Conservation (phyloP, 2,329 filamentous ascomycete species). For the Dactylellina haptotyla region DNA sequence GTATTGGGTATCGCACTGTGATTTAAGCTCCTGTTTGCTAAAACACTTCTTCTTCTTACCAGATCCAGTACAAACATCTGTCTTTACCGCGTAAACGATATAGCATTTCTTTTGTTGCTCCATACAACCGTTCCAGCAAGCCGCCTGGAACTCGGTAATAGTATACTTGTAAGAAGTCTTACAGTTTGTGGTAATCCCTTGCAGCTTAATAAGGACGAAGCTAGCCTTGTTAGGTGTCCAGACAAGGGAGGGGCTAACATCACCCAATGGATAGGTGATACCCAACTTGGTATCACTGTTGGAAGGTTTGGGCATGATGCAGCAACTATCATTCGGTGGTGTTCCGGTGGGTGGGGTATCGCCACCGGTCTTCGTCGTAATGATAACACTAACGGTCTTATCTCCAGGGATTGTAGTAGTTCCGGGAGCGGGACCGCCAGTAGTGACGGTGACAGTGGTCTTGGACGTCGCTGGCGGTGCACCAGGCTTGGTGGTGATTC, state of each 20-base stretch:
- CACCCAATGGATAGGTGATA: conserved; percentile 13
- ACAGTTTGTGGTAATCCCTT: not conserved
- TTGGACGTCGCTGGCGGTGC: not conserved
- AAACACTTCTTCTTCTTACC: conserved; percentile 1
- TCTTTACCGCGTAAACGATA: not conserved
- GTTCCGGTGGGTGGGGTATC: not conserved
- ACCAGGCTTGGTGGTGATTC: not conserved
- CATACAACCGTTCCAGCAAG: conserved; percentile 23
- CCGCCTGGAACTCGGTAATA: not conserved
- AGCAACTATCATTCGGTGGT: conserved; percentile 2
- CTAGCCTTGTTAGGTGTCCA: conserved; percentile 1
- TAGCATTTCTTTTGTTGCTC: conserved; percentile 27
- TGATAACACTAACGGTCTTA: conserved; percentile 1
- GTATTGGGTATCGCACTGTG: not conserved
- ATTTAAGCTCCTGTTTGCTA: not conserved
- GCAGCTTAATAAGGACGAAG: conserved; percentile 3
- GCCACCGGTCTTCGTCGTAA: not conserved
- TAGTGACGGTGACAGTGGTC: not conserved
- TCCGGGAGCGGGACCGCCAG: not conserved
- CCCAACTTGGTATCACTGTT: not conserved
- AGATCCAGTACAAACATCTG: not conserved
- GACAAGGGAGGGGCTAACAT: conserved; percentile 8
- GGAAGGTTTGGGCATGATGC: conserved; percentile 6
- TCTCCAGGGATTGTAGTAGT: not conserved
- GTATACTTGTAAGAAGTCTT: conserved; percentile 14